These are phyloP conservation scores for Diutina rugosa DNA, from an alignment of 1,139 yeast genomes.

Conservation along the genomic window DNA sequence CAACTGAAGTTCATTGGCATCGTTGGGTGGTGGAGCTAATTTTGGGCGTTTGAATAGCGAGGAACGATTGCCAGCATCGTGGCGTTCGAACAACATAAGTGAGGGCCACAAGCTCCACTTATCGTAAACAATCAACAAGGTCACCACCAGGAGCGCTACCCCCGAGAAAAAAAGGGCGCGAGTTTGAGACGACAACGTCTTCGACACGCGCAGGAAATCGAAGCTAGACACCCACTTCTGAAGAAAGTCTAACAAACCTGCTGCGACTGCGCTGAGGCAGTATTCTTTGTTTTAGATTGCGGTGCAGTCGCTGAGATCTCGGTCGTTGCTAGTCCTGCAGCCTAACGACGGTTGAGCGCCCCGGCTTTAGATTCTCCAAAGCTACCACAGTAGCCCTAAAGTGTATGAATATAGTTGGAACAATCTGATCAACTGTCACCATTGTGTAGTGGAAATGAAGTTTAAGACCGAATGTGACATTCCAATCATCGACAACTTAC, in stretches of 20 bases:
- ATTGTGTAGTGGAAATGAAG: too few species aligned
- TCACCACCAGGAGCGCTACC: not conserved
- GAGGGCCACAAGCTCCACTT: not conserved
- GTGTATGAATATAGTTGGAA: too few species aligned
- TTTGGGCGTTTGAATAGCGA: not conserved
- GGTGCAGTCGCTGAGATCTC: not conserved
- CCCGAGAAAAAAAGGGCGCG: not conserved
- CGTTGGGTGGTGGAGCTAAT: not conserved
- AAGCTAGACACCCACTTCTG: not conserved
- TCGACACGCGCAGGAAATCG: not conserved
- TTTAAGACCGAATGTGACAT: too few species aligned
- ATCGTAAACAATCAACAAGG: not conserved
- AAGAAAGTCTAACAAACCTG: not conserved
- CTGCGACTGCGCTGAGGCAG: not conserved
- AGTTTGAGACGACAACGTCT: not conserved
- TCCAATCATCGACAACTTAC: too few species aligned
- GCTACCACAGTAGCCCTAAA: too few species aligned
- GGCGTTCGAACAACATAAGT: not conserved
- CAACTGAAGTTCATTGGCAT: not conserved
- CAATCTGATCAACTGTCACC: too few species aligned
- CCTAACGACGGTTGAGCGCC: not conserved
- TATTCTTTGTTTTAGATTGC: not conserved
- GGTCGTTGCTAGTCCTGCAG: not conserved
- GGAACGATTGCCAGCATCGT: not conserved
- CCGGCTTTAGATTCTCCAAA: not conserved